Evolutionary conservation across 441 rosid species (phyloP).

Genomic region (Pelargonium cotyledonis): DNA sequence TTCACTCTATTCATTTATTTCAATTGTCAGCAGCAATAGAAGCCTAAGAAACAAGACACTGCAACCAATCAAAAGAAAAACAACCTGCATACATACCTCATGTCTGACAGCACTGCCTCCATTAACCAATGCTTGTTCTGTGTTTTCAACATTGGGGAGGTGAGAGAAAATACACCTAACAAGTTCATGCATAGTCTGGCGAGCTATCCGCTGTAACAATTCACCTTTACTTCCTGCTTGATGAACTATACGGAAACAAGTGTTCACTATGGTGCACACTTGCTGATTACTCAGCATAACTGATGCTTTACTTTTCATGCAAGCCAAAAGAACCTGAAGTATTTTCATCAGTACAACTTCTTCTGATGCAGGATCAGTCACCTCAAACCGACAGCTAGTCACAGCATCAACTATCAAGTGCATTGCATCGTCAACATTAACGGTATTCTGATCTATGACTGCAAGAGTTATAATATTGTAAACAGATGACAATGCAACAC

Average conservation of each 20-base stretch:
- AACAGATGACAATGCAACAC: constrained; percentile 90
- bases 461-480: constrained; percentile 80
- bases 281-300: constrained; percentile 70
- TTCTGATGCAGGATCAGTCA: constrained; percentile 93
- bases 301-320: constrained; percentile 87
- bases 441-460: constrained; percentile 57
- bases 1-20: too few species aligned
- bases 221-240: constrained; percentile 89
- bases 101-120: constrained; percentile 40
- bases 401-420: constrained; percentile 80
- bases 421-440: constrained; percentile 79
- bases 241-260: constrained; percentile 91
- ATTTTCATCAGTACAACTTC: constrained; percentile 97
- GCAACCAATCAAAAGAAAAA: neutral
- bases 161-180: constrained; percentile 80
- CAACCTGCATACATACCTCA: constrained; percentile 35
- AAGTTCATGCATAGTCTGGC: constrained; percentile 94
- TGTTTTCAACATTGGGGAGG: constrained; percentile 56
- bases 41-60: neutral
- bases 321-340: constrained; percentile 92
- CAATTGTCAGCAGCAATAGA: neutral
- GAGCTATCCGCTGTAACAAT: constrained; percentile 82
- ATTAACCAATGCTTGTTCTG: constrained; percentile 42
- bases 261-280: constrained; percentile 75
- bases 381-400: constrained; percentile 87